Evolutionary conservation across 2,329 filamentous ascomycete genomes (phyloP).

Genomic region (Cytospora chrysosperma): DNA sequence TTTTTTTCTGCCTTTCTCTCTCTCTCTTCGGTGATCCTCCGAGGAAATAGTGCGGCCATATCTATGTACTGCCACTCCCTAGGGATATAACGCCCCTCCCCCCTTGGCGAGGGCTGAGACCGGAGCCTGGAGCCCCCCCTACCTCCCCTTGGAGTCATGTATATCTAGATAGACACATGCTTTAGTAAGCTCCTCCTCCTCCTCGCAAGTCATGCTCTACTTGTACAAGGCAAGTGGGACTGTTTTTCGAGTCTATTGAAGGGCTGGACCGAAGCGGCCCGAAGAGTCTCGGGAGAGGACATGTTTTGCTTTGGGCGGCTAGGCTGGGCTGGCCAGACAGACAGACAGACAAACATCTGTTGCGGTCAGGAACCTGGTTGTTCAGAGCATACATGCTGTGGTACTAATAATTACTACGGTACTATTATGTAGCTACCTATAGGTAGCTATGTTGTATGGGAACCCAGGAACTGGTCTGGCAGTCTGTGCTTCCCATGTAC

Average conservation of each 20-base stretch:
- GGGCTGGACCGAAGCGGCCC: conserved; percentile 5
- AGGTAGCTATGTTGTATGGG: too few species aligned
- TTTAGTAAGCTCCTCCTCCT: conserved; percentile 13
- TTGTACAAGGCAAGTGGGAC: conserved; percentile 11
- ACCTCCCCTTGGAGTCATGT: too few species aligned
- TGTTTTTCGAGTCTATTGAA: not conserved
- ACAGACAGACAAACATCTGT: too few species aligned
- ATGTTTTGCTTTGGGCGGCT: not conserved
- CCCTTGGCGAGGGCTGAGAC: conserved; percentile 11
- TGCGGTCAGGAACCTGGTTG: too few species aligned
- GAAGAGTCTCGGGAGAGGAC: not conserved
- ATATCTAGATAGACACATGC: conserved; percentile 3
- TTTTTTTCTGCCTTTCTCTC: too few species aligned
- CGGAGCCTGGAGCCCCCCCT: conserved; percentile 4
- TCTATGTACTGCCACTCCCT: conserved; percentile 1
- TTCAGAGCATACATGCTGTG: too few species aligned
- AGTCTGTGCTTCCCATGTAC: too few species aligned
- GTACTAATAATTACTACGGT: too few species aligned
- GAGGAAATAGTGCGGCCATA: conserved; percentile 1
- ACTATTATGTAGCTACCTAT: too few species aligned
- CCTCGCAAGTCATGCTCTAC: not conserved
- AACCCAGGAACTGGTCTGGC: too few species aligned
- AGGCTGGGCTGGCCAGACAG: too few species aligned
- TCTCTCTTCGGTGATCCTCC: conserved; percentile 16
- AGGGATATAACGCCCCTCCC: conserved; percentile 1